These are phyloP conservation scores for Irpex rosettiformis DNA, from an alignment of 1,284 basidiomycete genomes.

Conservation along the genomic window DNA sequence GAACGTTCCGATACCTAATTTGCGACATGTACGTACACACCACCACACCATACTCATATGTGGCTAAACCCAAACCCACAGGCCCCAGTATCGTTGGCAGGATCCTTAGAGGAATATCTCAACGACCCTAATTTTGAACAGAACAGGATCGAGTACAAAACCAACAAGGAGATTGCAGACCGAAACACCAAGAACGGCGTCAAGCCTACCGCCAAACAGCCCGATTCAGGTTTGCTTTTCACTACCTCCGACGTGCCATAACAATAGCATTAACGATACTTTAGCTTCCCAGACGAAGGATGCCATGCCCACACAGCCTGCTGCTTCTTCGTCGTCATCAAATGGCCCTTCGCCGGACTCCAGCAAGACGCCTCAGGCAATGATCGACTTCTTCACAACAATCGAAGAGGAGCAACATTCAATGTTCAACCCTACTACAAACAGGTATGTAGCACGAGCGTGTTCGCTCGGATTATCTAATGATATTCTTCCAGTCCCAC, in stretches of 20 bases:
- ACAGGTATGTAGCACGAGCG: slow-evolving; percentile 39
- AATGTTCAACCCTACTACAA: slow-evolving; percentile 66
- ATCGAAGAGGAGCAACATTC: slow-evolving; percentile 83
- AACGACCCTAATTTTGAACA: slow-evolving; percentile 95
- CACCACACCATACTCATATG: not conserved
- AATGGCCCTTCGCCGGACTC: slow-evolving; percentile 14
- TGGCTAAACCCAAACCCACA: slow-evolving; percentile 26
- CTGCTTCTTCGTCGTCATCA: slow-evolving; percentile 25
- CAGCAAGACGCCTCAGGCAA: slow-evolving; percentile 30
- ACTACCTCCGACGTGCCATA: too few relatives aligned
- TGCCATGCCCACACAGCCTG: slow-evolving; percentile 12
- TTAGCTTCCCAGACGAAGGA: slow-evolving; percentile 23
- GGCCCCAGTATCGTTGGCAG: slow-evolving; percentile 93
- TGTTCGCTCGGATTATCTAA: slow-evolving; percentile 6
- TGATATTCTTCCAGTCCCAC: slow-evolving; percentile 40
- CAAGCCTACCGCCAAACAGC: slow-evolving; percentile 23
- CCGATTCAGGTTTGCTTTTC: slow-evolving; percentile 24
- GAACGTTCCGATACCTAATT: slow-evolving; percentile 90
- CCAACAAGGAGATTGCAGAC: slow-evolving; percentile 78
- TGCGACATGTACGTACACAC: slow-evolving; percentile 75
- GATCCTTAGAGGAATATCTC: slow-evolving; percentile 93
- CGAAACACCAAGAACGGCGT: slow-evolving; percentile 37
- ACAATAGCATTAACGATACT: not conserved
- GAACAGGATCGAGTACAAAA: slow-evolving; percentile 85
- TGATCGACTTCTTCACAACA: slow-evolving; percentile 88